These are phyloP conservation scores for Cyberlindnera maritima DNA, from an alignment of 805 yeast species.

Conservation along the genomic window DNA sequence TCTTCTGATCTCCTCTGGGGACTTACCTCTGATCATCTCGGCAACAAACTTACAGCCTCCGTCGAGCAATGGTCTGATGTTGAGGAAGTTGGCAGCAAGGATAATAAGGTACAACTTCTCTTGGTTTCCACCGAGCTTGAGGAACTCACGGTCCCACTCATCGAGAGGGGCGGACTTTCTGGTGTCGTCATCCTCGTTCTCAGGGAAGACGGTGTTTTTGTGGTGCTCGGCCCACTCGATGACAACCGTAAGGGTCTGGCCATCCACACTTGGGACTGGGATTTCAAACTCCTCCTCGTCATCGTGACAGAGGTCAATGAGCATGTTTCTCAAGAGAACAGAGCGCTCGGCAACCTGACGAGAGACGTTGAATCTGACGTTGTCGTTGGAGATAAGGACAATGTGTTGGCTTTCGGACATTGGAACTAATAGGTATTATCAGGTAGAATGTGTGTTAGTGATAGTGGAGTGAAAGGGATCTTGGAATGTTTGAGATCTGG, in stretches of 20 bases:
- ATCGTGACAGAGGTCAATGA: slow-evolving; percentile 58
- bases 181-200: slow-evolving; percentile 82
- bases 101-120: slow-evolving; percentile 82
- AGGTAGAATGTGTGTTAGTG: no score
- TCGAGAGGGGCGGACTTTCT: slow-evolving; percentile 88
- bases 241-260: slow-evolving; percentile 82
- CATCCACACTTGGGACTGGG: slow-evolving; percentile 88
- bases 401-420: slow-evolving; percentile 33
- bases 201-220: slow-evolving; percentile 73
- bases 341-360: slow-evolving; percentile 85
- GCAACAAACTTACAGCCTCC: slow-evolving; percentile 82
- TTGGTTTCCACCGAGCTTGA: slow-evolving; percentile 75
- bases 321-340: slow-evolving; percentile 78
- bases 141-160: slow-evolving; percentile 93
- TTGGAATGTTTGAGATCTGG: no score
- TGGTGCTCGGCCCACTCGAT: slow-evolving; percentile 94
- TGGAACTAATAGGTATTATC: not conserved
- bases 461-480: no score
- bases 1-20: slow-evolving; percentile 77
- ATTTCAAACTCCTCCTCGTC: slow-evolving; percentile 73
- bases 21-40: slow-evolving; percentile 77
- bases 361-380: slow-evolving; percentile 74
- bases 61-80: slow-evolving; percentile 70
- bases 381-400: slow-evolving; percentile 72
- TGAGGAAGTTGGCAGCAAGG: slow-evolving; percentile 73